phyloP scores from a whole-genome alignment of 2,329 filamentous ascomycete genomes.

The Venturia aucupariae region DNA sequence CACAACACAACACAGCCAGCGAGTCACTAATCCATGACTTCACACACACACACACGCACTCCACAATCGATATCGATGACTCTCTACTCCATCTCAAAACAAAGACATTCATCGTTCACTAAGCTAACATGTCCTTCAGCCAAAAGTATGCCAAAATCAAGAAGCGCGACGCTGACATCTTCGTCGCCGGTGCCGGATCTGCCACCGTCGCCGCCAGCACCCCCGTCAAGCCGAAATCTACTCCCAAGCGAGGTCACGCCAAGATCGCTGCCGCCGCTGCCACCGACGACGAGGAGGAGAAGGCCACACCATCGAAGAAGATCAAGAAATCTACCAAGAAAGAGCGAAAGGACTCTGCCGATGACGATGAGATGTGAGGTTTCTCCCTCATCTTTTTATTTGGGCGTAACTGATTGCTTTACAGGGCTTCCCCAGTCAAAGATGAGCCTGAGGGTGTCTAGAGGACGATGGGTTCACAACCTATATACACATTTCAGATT shows the following conservation, averaged over 20 bases:
- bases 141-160: slow-evolving; percentile 13
- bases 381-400: not conserved
- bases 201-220: not conserved
- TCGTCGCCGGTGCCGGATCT: not conserved
- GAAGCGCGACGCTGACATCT: slow-evolving; percentile 9
- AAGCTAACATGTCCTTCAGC: not conserved
- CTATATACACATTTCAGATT: not conserved
- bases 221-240: not conserved
- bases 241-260: slow-evolving; percentile 6
- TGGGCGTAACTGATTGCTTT: not conserved
- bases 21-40: not conserved
- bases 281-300: not conserved
- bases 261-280: not conserved
- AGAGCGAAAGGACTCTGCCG: not conserved
- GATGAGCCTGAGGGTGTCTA: not conserved
- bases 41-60: not conserved
- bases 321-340: not conserved
- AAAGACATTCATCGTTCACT: not conserved
- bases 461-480: not conserved
- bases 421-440: not conserved
- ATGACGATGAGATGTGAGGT: slow-evolving; percentile 5
- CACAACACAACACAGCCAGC: not conserved
- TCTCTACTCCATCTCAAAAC: not conserved
- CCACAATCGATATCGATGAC: not conserved
- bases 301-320: not conserved